phyloP scores from a whole-genome alignment of 2,329 filamentous ascomycete species.

The Phaeosphaeriaceae sp. region DNA sequence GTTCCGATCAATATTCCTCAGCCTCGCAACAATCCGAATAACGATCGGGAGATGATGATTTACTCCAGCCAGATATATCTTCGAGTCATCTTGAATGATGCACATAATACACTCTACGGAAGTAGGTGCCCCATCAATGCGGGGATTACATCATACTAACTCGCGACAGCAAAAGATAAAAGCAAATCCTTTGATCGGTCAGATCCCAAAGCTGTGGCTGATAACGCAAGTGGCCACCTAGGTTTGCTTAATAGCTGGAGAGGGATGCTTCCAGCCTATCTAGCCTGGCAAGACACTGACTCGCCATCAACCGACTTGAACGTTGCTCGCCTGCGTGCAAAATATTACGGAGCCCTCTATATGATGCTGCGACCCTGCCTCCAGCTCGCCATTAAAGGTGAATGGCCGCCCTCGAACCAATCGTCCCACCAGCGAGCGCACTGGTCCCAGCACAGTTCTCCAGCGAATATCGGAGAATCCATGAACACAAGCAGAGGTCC shows the following conservation, averaged over 20 bases:
- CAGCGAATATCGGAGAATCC: constrained; percentile 47
- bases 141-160: constrained; percentile 32
- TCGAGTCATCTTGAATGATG: constrained; percentile 63
- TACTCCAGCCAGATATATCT: constrained; percentile 70
- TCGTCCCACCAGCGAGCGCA: constrained; percentile 22
- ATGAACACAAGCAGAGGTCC: constrained; percentile 19
- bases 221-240: constrained; percentile 37
- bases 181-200: constrained; percentile 43
- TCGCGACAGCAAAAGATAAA: constrained; percentile 32
- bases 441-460: constrained; percentile 58
- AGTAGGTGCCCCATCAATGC: constrained; percentile 30
- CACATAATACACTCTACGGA: constrained; percentile 64
- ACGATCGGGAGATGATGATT: constrained; percentile 60
- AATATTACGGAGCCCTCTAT: constrained; percentile 92
- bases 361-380: constrained; percentile 87
- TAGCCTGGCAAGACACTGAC: constrained; percentile 74
- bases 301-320: constrained; percentile 79
- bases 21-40: constrained; percentile 26
- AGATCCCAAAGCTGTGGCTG: constrained; percentile 40
- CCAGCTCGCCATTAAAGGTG: constrained; percentile 62
- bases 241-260: constrained; percentile 64
- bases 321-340: constrained; percentile 82
- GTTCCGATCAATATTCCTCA: constrained; percentile 7
- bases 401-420: constrained; percentile 41
- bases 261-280: constrained; percentile 53